phyloP scores from a whole-genome alignment of 2,329 filamentous ascomycete species.

The Penicillium sp. region DNA sequence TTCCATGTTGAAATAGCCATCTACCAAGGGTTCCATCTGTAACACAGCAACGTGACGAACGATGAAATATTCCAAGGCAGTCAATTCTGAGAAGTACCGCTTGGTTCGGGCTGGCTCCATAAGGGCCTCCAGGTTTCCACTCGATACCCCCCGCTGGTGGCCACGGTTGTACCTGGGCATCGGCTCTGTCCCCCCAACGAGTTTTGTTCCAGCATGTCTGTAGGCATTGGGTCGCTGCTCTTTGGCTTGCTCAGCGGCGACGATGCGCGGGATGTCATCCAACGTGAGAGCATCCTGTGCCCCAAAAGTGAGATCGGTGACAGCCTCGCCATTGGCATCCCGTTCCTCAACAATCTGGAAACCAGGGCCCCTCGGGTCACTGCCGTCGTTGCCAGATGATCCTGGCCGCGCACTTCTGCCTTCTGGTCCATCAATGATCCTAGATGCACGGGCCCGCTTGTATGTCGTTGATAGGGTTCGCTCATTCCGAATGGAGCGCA shows the following conservation, averaged over 20 bases:
- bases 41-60: slow-evolving; percentile 92
- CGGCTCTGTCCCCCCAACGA: slow-evolving; percentile 57
- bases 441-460: slow-evolving; percentile 82
- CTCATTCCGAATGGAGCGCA: slow-evolving; percentile 90
- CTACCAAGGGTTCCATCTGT: slow-evolving; percentile 89
- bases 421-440: slow-evolving; percentile 86
- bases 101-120: slow-evolving; percentile 61
- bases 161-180: slow-evolving; percentile 68
- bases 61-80: slow-evolving; percentile 94
- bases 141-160: slow-evolving; percentile 66
- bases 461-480: slow-evolving; percentile 92
- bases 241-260: slow-evolving; percentile 90
- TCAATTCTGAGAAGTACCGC: slow-evolving; percentile 93
- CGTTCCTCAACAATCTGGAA: slow-evolving; percentile 81
- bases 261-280: slow-evolving; percentile 94
- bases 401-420: slow-evolving; percentile 66
- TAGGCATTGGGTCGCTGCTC: slow-evolving; percentile 83
- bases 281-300: slow-evolving; percentile 88
- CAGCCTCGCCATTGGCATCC: slow-evolving; percentile 65
- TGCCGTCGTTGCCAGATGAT: slow-evolving; percentile 63
- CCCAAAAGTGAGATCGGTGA: slow-evolving; percentile 80
- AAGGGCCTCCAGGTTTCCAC: slow-evolving; percentile 48
- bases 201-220: slow-evolving; percentile 70
- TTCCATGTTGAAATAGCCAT: slow-evolving; percentile 87
- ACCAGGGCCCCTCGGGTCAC: slow-evolving; percentile 54